phyloP scores from a whole-genome alignment of 176 grass and related monocot species.

The Ensete ventricosum region DNA sequence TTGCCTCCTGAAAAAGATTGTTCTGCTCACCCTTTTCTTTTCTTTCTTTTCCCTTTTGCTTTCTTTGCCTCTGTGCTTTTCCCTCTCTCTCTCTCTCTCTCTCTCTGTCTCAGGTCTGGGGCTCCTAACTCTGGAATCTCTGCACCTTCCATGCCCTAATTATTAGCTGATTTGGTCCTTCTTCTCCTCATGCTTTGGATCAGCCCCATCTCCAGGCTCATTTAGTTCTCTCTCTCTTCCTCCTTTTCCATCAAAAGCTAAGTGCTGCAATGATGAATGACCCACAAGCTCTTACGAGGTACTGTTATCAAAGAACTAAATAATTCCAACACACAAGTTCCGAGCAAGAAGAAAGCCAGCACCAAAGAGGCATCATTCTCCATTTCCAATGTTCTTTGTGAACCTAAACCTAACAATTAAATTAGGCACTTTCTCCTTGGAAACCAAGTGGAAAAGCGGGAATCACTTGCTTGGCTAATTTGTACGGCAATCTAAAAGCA shows the following conservation, averaged over 20 bases:
- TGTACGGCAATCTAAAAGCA: neutral
- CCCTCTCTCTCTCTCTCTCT: too few species aligned
- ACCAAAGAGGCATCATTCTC: neutral
- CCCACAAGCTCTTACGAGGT: neutral
- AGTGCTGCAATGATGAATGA: neutral
- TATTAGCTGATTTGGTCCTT: neutral
- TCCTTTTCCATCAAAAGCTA: neutral
- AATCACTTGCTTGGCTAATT: neutral
- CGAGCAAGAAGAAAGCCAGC: neutral
- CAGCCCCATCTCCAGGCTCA: constrained; percentile 12
- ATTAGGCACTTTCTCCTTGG: neutral
- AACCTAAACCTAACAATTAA: neutral
- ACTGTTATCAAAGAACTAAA: neutral
- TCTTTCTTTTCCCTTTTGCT: neutral
- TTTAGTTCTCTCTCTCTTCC: neutral
- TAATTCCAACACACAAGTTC: neutral
- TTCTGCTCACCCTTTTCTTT: constrained; percentile 1
- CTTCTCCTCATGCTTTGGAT: constrained; percentile 1
- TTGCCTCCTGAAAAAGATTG: constrained; percentile 11
- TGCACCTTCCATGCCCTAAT: neutral
- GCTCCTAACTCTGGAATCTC: constrained; percentile 3
- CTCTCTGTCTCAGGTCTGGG: neutral
- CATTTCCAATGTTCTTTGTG: neutral
- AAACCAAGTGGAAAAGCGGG: too few species aligned
- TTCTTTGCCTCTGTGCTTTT: neutral